Percentiles rank a stretch among this genome's conserved stretches.
phyloP scores from a whole-genome alignment of 192 early-diverging fungal genomes.

The Oehlia diaphana region DNA sequence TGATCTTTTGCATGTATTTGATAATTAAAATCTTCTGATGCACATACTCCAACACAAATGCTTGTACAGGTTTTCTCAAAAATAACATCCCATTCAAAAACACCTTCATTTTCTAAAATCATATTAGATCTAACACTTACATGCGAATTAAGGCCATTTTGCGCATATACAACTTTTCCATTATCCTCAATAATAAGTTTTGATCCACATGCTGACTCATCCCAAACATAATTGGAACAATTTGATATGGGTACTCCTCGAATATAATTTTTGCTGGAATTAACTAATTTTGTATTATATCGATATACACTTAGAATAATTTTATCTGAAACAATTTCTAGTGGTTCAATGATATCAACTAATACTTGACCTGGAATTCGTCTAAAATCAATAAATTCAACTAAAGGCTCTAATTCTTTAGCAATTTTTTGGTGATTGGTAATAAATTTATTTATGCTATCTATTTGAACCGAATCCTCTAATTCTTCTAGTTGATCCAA shows the following conservation, averaged over 20 bases:
- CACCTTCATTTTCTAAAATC: neutral
- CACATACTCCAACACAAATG: no score
- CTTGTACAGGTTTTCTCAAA: no score
- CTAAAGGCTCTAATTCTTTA: neutral
- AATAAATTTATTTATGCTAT: neutral
- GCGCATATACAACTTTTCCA: no score
- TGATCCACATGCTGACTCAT: no score
- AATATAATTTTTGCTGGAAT: neutral
- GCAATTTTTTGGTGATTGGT: neutral
- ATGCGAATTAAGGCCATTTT: no score
- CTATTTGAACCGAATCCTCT: no score
- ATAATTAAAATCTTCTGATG: no score
- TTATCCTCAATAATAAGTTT: no score
- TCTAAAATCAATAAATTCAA: neutral
- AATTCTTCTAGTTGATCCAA: neutral
- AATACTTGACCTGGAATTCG: no score
- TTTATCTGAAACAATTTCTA: no score
- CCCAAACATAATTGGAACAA: neutral
- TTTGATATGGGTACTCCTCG: neutral
- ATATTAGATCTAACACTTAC: neutral
- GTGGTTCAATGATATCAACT: no score
- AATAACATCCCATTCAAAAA: conserved; percentile 2
- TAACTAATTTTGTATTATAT: neutral
- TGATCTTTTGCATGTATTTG: no score
- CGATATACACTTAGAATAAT: neutral